A percentile compares a stretch with the other conserved stretches of the same genome.
phyloP scores from a whole-genome alignment of 345 rosid species.

The Jatropha curcas region DNA sequence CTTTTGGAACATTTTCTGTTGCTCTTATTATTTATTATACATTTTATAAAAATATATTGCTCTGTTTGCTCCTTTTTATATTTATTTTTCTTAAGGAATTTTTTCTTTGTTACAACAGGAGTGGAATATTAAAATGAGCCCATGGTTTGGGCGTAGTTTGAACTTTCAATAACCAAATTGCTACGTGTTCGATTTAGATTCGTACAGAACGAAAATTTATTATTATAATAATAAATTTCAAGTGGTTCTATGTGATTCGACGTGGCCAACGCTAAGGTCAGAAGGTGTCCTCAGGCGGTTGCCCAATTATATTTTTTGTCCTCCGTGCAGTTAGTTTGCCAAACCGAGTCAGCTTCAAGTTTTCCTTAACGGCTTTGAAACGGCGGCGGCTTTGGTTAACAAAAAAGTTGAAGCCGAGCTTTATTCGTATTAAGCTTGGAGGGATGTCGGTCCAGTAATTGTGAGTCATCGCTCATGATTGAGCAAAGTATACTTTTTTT shows the following conservation, averaged over 20 bases:
- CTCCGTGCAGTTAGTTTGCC: constrained; percentile 13
- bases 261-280: not conserved
- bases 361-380: constrained; percentile 8
- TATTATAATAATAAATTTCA: not conserved
- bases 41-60: not conserved
- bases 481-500: too few species aligned
- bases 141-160: not conserved
- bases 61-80: not conserved
- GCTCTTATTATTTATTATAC: not conserved
- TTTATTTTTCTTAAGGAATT: too few species aligned
- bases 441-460: too few species aligned
- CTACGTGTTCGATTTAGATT: constrained; percentile 3
- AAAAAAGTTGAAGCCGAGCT: too few species aligned
- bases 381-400: not conserved
- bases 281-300: constrained; percentile 13
- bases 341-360: not conserved
- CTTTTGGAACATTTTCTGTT: not conserved
- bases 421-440: too few species aligned
- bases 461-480: too few species aligned
- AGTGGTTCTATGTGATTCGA: not conserved
- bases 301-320: not conserved
- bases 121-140: not conserved
- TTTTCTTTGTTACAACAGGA: too few species aligned
- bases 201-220: not conserved
- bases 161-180: not conserved